These are phyloP conservation scores for Auricularia cornea DNA, from an alignment of 768 basidiomycete genomes.

Conservation along the genomic window DNA sequence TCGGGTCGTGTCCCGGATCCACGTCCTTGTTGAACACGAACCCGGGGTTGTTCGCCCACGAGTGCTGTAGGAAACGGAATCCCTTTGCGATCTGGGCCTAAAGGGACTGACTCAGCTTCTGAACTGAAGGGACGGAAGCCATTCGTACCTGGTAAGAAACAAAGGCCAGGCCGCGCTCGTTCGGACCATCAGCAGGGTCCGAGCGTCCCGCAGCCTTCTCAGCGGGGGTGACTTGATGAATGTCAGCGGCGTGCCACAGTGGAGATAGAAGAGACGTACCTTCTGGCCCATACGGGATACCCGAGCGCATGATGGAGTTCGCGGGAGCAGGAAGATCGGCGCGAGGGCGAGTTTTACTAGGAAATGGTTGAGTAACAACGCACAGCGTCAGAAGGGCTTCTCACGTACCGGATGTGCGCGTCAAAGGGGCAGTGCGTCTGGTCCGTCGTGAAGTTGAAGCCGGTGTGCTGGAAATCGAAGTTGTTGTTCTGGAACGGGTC, in stretches of 20 bases:
- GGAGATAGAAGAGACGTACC: neutral
- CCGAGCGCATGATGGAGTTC: slow-evolving; percentile 7
- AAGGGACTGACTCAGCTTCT: neutral
- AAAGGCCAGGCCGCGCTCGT: slow-evolving; percentile 2
- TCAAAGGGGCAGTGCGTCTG: slow-evolving; percentile 6
- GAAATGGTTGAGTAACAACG: neutral
- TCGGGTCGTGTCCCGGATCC: slow-evolving; percentile 1
- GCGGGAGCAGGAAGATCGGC: slow-evolving; percentile 1
- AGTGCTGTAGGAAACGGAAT: slow-evolving; percentile 3
- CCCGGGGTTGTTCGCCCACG: slow-evolving; percentile 1
- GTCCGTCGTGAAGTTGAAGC: slow-evolving; percentile 1
- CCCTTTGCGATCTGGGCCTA: neutral
- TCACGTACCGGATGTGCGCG: neutral
- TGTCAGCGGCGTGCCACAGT: neutral
- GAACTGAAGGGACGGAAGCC: neutral
- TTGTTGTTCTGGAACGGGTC: slow-evolving; percentile 4
- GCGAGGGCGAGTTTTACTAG: slow-evolving; percentile 4
- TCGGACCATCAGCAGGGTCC: neutral
- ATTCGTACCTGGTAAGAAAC: neutral
- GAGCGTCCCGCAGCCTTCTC: neutral
- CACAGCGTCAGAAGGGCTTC: neutral
- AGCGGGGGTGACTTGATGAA: neutral
- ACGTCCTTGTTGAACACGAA: neutral
- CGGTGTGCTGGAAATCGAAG: slow-evolving; percentile 7
- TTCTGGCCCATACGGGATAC: neutral